Conservation (phyloP, 352 stramenopile species). For the Globisporangium camurandrum region DNA sequence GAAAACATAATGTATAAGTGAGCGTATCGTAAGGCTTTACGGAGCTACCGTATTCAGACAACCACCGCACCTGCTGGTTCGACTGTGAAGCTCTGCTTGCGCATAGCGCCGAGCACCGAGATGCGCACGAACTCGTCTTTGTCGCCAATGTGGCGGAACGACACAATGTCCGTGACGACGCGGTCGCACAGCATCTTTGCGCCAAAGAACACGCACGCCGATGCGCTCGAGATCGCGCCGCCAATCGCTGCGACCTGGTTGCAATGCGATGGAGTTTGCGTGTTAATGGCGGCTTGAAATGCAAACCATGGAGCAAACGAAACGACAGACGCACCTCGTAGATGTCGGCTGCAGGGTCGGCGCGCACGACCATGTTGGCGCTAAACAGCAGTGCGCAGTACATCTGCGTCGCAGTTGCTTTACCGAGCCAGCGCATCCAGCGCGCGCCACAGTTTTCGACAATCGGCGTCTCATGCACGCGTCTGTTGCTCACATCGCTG, state of each 20-base stretch:
- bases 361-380: slow-evolving; percentile 54
- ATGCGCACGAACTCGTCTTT: slow-evolving; percentile 56
- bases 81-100: slow-evolving; percentile 40
- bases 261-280: not conserved
- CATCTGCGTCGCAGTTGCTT: slow-evolving; percentile 59
- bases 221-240: slow-evolving; percentile 59
- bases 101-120: slow-evolving; percentile 29
- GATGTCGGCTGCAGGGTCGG: slow-evolving; percentile 40
- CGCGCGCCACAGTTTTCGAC: slow-evolving; percentile 39
- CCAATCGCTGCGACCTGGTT: slow-evolving; percentile 35
- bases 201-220: slow-evolving; percentile 56
- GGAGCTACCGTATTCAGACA: not conserved
- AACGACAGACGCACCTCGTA: slow-evolving; percentile 22
- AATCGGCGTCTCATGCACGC: slow-evolving; percentile 44
- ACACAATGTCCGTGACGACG: slow-evolving; percentile 64
- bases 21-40: not conserved
- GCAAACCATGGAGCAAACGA: not conserved
- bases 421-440: slow-evolving; percentile 54
- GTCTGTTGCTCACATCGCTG: slow-evolving; percentile 18
- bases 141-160: slow-evolving; percentile 53
- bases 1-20: not conserved
- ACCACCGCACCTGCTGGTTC: slow-evolving; percentile 32
- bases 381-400: slow-evolving; percentile 62
- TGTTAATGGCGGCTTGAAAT: not conserved
- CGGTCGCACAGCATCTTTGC: slow-evolving; percentile 62